Evolutionary conservation across 306 rosid genomes (phyloP).

Genomic region (Inga oerstediana): DNA sequence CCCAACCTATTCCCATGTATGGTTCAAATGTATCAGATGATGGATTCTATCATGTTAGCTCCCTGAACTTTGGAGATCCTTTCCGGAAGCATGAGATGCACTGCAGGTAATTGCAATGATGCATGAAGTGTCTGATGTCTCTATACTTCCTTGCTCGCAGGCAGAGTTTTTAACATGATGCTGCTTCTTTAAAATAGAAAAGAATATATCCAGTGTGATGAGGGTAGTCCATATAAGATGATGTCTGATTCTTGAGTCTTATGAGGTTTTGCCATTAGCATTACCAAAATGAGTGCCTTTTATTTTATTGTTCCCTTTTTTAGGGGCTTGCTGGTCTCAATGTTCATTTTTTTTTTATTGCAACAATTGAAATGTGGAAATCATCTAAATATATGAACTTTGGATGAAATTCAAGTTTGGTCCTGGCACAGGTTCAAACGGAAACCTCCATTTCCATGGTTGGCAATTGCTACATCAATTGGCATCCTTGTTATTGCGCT

Average conservation of each 20-base stretch:
- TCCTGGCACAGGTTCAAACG: slow-evolving; percentile 79
- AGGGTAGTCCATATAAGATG: neutral
- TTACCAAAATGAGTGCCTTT: slow-evolving; percentile 1
- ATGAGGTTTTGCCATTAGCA: slow-evolving; percentile 13
- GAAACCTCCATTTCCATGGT: slow-evolving; percentile 88
- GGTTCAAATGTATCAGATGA: slow-evolving; percentile 73
- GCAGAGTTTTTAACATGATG: neutral
- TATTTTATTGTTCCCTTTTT: neutral
- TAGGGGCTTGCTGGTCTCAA: neutral
- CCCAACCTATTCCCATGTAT: slow-evolving; percentile 86
- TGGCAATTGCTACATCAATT: slow-evolving; percentile 73
- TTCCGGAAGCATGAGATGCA: slow-evolving; percentile 94
- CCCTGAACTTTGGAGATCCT: slow-evolving; percentile 94
- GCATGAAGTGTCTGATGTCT: slow-evolving; percentile 12
- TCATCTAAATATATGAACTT: neutral
- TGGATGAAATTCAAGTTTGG: slow-evolving; percentile 31
- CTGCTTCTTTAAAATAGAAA: neutral
- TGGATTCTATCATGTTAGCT: slow-evolving; percentile 64
- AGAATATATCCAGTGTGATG: neutral
- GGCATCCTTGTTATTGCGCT: slow-evolving; percentile 80
- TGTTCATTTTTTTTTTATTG: neutral
- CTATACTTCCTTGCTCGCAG: neutral
- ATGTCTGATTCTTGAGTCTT: neutral
- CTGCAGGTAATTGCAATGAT: slow-evolving; percentile 67
- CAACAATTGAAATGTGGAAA: slow-evolving; percentile 15